Conservation (phyloP, 108 stramenopile genomes). For the Discostella stelligeroides region DNA sequence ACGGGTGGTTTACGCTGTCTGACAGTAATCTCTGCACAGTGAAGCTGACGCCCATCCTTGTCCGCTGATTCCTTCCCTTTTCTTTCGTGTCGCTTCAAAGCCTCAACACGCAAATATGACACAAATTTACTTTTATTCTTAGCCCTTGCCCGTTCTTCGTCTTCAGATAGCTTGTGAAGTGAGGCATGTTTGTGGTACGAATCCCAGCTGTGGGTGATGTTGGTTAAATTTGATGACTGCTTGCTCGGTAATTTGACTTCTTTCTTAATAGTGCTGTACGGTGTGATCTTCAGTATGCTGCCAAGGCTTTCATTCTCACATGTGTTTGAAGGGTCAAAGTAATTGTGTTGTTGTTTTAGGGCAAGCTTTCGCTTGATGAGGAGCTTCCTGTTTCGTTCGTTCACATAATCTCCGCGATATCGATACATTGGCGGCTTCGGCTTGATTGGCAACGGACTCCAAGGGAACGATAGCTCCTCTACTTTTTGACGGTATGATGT, state of each 20-base stretch:
- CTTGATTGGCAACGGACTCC: conserved; percentile 12
- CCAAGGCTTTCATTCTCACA: conserved; percentile 10
- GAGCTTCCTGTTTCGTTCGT: conserved; percentile 17
- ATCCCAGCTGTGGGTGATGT: conserved; percentile 5
- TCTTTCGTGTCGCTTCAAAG: conserved; percentile 14
- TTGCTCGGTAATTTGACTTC: neutral
- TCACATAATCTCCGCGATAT: conserved; percentile 35
- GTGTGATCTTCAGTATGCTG: neutral
- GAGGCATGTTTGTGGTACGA: conserved; percentile 23
- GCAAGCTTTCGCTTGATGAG: neutral
- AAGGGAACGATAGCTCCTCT: conserved; percentile 3
- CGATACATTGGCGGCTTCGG: conserved; percentile 19
- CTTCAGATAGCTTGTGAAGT: conserved; percentile 13
- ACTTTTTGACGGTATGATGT: conserved; percentile 9
- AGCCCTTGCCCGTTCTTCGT: conserved; percentile 7
- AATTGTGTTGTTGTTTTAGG: neutral
- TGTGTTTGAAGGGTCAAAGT: neutral
- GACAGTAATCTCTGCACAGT: conserved; percentile 1
- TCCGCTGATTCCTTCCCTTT: conserved; percentile 1
- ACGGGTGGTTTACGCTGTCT: conserved; percentile 27
- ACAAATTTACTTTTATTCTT: conserved; percentile 24
- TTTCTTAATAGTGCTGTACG: neutral
- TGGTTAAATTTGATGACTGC: neutral
- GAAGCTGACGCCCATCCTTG: neutral
- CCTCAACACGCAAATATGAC: conserved; percentile 15